Evolutionary conservation across 202 grass and related monocot genomes (phyloP), one percentile per base, ranked within the genome.

Genomic region (Sporobolus alterniflorus): DNA sequence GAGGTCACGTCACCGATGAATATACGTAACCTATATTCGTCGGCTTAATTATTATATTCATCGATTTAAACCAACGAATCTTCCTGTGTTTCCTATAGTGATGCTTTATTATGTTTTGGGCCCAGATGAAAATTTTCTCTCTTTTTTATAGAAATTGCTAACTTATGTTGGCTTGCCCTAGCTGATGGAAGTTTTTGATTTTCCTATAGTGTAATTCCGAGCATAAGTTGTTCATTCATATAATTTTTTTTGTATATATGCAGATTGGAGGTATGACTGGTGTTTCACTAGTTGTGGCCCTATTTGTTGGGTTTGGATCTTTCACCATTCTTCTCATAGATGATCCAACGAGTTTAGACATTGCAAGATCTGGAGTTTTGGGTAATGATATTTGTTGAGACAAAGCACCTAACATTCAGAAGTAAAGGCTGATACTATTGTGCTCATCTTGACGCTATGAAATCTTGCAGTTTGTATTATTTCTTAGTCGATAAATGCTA

Each of bases 401-500:
- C 13, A 5, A 55, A 26, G 13, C 22, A 26, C 55, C 55, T 26
- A 3, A 25, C n/a, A 26, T 74, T 34, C 6, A 28, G 34, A 52
- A 57, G 44, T 83, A 42, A 21, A 75, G 15, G n/a, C 17, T 71
- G 82, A 17, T 65, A 72, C 17, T 82, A 11, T 60, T 50, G 25
- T 47, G 1, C 8, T 54, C 62, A 34, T 82, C 46, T 52, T 21
- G 1, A 8, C 7, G 26, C 55, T 26, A 24, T 24, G 22, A 26
- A 25, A 65, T 31, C 3, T 62, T 89, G 90, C 92, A 94, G 94
- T 94, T 97, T 81, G 94, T 97, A 75, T 88, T 25, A 20, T 97
- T 89, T 94, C 88, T 43, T 92, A 97, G 70, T 90, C 92, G 0
- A 74, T 97, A 40, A 97, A 97, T 89, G 92, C 88, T 65, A 78